Conservation (phyloP, 108 stramenopile species). For the Cyclostephanos tholiformis region DNA sequence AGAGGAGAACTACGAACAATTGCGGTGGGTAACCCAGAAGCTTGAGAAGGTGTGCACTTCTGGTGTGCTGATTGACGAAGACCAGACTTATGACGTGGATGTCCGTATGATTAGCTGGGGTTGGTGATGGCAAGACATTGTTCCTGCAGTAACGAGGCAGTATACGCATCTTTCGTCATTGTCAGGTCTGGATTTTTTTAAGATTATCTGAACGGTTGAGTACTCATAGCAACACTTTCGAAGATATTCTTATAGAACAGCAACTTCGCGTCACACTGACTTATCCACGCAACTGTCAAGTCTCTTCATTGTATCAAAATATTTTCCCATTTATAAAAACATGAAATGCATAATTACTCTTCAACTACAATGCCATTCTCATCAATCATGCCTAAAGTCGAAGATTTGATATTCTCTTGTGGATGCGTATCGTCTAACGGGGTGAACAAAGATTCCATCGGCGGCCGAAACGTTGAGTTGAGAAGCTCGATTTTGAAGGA, state of each 20-base stretch:
- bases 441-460: constrained; percentile 78
- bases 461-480: constrained; percentile 53
- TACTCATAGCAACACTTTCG: no score
- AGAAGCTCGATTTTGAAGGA: constrained; percentile 75
- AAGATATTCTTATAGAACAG: no score
- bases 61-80: constrained; percentile 74
- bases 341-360: constrained; percentile 1
- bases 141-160: not conserved
- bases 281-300: not conserved
- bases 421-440: constrained; percentile 37
- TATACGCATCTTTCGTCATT: not conserved
- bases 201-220: not conserved
- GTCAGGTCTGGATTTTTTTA: not conserved
- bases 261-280: not conserved
- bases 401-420: not conserved
- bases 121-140: constrained; percentile 26
- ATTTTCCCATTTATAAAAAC: not conserved
- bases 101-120: constrained; percentile 68
- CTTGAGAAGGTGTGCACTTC: constrained; percentile 61
- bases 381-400: constrained; percentile 2
- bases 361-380: not conserved
- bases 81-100: constrained; percentile 76
- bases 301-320: not conserved
- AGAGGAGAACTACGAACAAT: constrained; percentile 18
- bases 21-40: constrained; percentile 53